These are phyloP conservation scores for Eucalyptus curtisii DNA, from an alignment of 345 rosid genomes.

Conservation along the genomic window DNA sequence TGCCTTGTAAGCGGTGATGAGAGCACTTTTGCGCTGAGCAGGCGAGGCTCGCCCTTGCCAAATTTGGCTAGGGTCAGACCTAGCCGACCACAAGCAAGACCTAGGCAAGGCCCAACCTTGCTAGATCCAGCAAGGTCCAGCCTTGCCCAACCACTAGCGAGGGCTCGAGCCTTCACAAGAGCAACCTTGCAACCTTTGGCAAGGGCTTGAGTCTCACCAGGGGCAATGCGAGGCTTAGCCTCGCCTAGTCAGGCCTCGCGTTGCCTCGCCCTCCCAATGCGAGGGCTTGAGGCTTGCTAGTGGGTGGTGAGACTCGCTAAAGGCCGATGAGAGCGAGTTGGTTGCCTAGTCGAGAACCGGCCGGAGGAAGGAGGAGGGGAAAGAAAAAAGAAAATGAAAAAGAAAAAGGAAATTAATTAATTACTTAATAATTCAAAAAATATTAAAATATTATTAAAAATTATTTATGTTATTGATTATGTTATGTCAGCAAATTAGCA, in stretches of 20 bases:
- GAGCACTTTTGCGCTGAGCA: rapidly evolving
- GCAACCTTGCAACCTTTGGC: too few relatives aligned
- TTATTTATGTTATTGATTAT: rapidly evolving
- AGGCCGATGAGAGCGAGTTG: rapidly evolving
- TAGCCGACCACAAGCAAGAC: rapidly evolving
- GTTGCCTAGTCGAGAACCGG: rapidly evolving
- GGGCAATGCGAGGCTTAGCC: rapidly evolving
- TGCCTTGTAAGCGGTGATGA: rapidly evolving
- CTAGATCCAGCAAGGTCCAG: rapidly evolving
- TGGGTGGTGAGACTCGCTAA: too few relatives aligned
- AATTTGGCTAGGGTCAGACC: rapidly evolving
- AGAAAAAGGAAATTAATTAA: rapidly evolving
- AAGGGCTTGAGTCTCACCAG: too few relatives aligned
- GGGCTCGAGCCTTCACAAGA: too few relatives aligned
- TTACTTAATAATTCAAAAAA: rapidly evolving
- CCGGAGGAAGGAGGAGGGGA: too few relatives aligned
- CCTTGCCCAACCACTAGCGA: too few relatives aligned
- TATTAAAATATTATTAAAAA: too few relatives aligned
- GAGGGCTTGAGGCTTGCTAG: too few relatives aligned
- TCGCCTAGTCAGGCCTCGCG: rapidly evolving
- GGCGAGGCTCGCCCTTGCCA: rapidly evolving
- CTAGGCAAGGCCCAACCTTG: rapidly evolving
- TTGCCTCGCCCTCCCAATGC: rapidly evolving
- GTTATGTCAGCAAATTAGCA: rapidly evolving
- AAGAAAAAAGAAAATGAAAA: too few relatives aligned